These are phyloP conservation scores for Suillus paluster DNA, from an alignment of 768 basidiomycete species.

Conservation along the genomic window DNA sequence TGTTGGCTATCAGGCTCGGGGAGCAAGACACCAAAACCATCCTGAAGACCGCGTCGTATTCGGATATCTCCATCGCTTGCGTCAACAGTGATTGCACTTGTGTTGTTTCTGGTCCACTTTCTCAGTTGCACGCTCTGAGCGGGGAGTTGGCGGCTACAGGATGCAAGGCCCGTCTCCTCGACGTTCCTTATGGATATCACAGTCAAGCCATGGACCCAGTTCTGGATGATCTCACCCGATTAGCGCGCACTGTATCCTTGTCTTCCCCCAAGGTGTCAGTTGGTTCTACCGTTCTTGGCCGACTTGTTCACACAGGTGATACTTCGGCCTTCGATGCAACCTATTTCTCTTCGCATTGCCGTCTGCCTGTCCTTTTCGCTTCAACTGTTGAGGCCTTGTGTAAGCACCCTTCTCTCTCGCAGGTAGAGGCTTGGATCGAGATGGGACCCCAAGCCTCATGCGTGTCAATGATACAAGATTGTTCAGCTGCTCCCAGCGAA, in stretches of 20 bases:
- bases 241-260: constrained; percentile 44
- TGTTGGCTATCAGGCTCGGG: constrained; percentile 59
- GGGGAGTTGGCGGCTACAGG: constrained; percentile 41
- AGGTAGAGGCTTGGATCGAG: constrained; percentile 47
- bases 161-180: constrained; percentile 49
- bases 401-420: constrained; percentile 25
- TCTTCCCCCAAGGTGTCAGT: constrained; percentile 59
- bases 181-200: constrained; percentile 69
- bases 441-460: constrained; percentile 38
- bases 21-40: constrained; percentile 38
- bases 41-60: constrained; percentile 38
- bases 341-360: constrained; percentile 65
- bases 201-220: constrained; percentile 66
- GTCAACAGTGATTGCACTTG: constrained; percentile 62
- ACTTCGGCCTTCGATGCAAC: constrained; percentile 46
- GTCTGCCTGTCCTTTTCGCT: constrained; percentile 59
- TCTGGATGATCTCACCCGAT: constrained; percentile 47
- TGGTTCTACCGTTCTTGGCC: constrained; percentile 64
- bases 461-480: constrained; percentile 57
- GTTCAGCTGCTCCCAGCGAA: constrained; percentile 32
- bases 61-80: constrained; percentile 57
- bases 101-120: constrained; percentile 60
- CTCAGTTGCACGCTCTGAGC: constrained; percentile 47
- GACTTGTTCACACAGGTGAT: constrained; percentile 57
- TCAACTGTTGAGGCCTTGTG: constrained; percentile 51